Evolutionary conservation across 805 yeast genomes (phyloP), one percentile per base, ranked within the genome.

Genomic region (Cyberlindnera maritima): DNA sequence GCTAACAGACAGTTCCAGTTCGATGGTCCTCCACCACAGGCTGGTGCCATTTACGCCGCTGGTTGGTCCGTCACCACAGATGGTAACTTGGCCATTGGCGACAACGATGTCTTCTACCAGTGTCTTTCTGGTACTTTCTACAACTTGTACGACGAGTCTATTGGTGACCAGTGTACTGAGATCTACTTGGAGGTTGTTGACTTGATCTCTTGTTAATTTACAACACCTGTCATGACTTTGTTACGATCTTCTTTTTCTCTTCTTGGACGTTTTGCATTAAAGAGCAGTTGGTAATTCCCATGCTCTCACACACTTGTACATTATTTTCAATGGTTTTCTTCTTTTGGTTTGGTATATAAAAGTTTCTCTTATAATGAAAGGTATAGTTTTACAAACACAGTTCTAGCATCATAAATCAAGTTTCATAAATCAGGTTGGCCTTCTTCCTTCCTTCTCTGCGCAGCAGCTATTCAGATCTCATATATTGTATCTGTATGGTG

Each of bases 21-120:
- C 62, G 92, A 85, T 66, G 91, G 91, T 63, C 89, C 89, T 51
- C 86, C 88, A 70, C 90, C 91, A 61, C 92, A 85, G 74, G 88
- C 85, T 28, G 87, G 86, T 67, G 75, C 86, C 48, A 76, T 81
- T 63, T 80, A 77, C 64, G 86, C 88, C 58, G 80, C 77, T 48
- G 87, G 88, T 55, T 81, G 88, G 88, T 64, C 74, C 35, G 63
- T 71, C 54, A 66, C 73, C 46, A 76, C 75, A 51, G 83, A 76
- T n/a, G 79, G 79, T 66, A 63, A 70, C 71, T 76, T 84, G 60
- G 88, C 88, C 25, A 67, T 84, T 53, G 90, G 89, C 68, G 67
- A 69, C 58, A 62, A 67, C 40, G 79, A 79, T 50, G 71, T 75
- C 41, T 85, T 85, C 74, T 85, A 79, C 77, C 85, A 83, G 70